Conservation (phyloP, 164 flowering plant genomes). For the Macadamia tetraphylla region DNA sequence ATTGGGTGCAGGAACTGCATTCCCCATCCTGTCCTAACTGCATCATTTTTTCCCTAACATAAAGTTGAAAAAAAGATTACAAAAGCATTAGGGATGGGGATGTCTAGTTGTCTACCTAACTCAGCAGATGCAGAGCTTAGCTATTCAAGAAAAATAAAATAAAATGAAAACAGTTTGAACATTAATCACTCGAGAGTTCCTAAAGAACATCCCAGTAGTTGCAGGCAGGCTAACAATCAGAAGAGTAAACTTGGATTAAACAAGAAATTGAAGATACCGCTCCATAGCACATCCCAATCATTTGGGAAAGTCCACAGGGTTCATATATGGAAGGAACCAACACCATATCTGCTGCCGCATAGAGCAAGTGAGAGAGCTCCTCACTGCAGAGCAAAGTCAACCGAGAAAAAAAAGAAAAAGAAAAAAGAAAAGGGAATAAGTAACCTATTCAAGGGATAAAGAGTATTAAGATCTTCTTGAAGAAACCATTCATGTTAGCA, state of each 20-base stretch:
- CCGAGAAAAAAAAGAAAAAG: neutral
- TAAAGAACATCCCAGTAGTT: too few relatives aligned
- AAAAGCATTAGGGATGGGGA: too few relatives aligned
- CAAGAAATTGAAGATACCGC: slow-evolving; percentile 33
- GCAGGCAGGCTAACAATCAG: neutral
- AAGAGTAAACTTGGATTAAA: neutral
- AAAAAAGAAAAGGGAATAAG: neutral
- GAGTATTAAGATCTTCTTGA: neutral
- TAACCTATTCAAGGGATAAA: neutral
- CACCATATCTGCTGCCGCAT: slow-evolving; percentile 72
- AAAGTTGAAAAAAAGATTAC: too few relatives aligned
- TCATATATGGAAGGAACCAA: slow-evolving; percentile 69
- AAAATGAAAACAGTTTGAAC: too few relatives aligned
- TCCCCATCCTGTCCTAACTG: too few relatives aligned
- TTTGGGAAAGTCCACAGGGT: slow-evolving; percentile 72
- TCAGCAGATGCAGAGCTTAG: too few relatives aligned
- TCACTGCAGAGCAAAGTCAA: slow-evolving; percentile 34
- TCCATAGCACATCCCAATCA: slow-evolving; percentile 79
- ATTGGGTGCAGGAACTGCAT: too few relatives aligned
- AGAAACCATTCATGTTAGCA: neutral
- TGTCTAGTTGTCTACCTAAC: too few relatives aligned
- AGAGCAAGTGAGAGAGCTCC: slow-evolving; percentile 67
- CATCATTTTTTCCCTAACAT: too few relatives aligned
- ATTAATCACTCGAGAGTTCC: too few relatives aligned
- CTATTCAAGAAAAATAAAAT: too few relatives aligned